Percentiles rank a stretch among this genome's conserved stretches.
Evolutionary conservation across 73 alveolate genomes (phyloP).

Genomic region (Stentor coeruleus): DNA sequence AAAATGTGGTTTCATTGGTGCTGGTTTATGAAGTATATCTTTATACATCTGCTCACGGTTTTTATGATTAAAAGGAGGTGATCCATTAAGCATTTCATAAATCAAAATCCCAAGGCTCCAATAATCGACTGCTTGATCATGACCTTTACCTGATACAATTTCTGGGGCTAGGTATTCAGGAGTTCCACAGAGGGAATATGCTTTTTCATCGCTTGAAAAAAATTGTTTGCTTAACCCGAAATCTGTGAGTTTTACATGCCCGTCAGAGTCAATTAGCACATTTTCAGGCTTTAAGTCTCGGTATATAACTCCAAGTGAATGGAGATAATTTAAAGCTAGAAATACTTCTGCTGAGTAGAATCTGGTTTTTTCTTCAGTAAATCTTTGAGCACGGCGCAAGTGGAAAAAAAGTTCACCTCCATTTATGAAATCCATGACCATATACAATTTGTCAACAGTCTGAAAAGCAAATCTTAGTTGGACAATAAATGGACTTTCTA

Average conservation of each 20-base stretch:
- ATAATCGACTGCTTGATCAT: constrained; percentile 91
- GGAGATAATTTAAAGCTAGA: constrained; percentile 86
- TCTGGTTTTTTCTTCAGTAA: constrained; percentile 73
- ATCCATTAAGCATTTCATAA: constrained; percentile 89
- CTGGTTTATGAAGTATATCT: constrained; percentile 63
- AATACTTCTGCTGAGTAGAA: constrained; percentile 79
- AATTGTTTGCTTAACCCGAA: constrained; percentile 82
- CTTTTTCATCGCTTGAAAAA: constrained; percentile 49
- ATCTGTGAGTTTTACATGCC: constrained; percentile 70
- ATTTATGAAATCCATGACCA: constrained; percentile 77
- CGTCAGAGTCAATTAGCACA: constrained; percentile 66
- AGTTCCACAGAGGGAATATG: constrained; percentile 92
- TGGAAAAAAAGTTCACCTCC: constrained; percentile 95
- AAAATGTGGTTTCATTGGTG: constrained; percentile 62
- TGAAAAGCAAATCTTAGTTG: constrained; percentile 79
- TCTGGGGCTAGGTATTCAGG: constrained; percentile 97
- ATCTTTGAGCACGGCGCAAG: constrained; percentile 62
- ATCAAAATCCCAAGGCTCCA: constrained; percentile 88
- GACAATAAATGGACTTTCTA: constrained; percentile 83
- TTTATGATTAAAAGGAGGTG: constrained; percentile 88
- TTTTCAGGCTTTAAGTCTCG: constrained; percentile 94
- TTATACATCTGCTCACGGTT: constrained; percentile 82
- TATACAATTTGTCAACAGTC: constrained; percentile 76
- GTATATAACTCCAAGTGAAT: constrained; percentile 69
- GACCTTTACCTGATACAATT: constrained; percentile 78